Base-by-base conservation (phyloP, 1,284 basidiomycete genomes). In the Heterobasidion parviporum region DNA sequence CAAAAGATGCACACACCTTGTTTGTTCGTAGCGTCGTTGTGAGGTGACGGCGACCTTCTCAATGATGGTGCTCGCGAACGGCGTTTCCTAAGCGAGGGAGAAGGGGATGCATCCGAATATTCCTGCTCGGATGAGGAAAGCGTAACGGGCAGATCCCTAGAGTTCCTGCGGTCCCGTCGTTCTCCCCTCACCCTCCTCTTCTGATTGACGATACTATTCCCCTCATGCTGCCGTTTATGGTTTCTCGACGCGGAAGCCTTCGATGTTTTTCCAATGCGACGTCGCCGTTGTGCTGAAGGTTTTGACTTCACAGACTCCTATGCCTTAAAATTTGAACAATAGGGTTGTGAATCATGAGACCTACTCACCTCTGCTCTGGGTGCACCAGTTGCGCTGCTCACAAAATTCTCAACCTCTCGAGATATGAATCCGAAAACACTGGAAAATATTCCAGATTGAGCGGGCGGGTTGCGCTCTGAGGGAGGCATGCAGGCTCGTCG, bases 401-500 rank as follows among this genome's bases (percentile, higher is more conserved):
- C 75, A 67, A 89, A 89, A 14, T 82, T 83, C 51, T 81, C 81
- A 34, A 89, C 63, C 66, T 89, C 87, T 49, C 80, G 73, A n/a
- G 86, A 80, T 4, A 89, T 79, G 64, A 83, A 87, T 64, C 69
- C 77, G 62, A 89, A 75, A 7, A 89, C 83, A 59, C 80, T 80
- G 6, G 83, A 80, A 45, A 89, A 63, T 10, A 89, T 63, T 54
- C 85, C 79, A 14, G 67, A 61, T 46, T 52, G 44, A 32, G 43
- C 26, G 48, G 56, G 56, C 32, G 56, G 56, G 36, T 46, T 32
- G 50, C 45, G 34, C 35, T 26, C 10, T 51, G 54, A 15, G 26
- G 54, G 26, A 32, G 54, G 50, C 48, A 51, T 46, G 32, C 20
- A 20, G 35, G 15, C 20, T 33, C 5, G 45, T 54, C n/a, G 45